Conservation (phyloP, 768 basidiomycete species). For the Suillus paluster region DNA sequence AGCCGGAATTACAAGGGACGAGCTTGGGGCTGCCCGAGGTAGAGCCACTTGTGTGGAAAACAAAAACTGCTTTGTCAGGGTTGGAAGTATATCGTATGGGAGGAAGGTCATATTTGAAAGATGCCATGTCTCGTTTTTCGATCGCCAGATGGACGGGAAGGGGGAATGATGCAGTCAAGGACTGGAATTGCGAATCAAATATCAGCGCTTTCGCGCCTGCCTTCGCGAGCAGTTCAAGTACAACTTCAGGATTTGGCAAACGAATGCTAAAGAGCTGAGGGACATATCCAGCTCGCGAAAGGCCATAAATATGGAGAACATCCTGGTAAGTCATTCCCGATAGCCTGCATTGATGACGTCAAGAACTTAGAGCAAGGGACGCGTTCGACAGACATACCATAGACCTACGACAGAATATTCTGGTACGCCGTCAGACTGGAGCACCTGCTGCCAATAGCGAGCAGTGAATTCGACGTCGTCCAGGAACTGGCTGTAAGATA, state of each 20-base stretch:
- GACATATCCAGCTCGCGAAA: constrained; percentile 76
- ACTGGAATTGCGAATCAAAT: constrained; percentile 60
- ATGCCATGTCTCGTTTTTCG: constrained; percentile 42
- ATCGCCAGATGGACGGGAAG: constrained; percentile 53
- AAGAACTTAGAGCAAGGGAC: constrained; percentile 9
- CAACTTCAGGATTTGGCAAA: constrained; percentile 72
- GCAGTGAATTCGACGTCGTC: constrained; percentile 68
- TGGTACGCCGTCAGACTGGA: constrained; percentile 51
- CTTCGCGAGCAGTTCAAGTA: constrained; percentile 69
- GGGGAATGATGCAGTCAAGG: constrained; percentile 47
- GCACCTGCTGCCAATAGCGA: constrained; percentile 60
- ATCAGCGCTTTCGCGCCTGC: constrained; percentile 68
- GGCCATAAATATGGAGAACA: constrained; percentile 72
- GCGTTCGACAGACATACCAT: constrained; percentile 54
- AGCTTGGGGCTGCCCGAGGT: constrained; percentile 86
- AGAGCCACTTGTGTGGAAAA: constrained; percentile 83
- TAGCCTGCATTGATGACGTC: constrained; percentile 51
- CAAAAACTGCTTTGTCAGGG: constrained; percentile 55
- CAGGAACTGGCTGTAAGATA: constrained; percentile 69
- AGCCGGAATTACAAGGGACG: constrained; percentile 69
- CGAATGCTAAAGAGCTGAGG: constrained; percentile 80
- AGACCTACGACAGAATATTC: constrained; percentile 68
- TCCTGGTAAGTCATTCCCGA: constrained; percentile 74
- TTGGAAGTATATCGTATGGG: constrained; percentile 38
- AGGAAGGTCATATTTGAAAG: constrained; percentile 45